Evolutionary conservation across 306 rosid genomes (phyloP).

Genomic region (Carpinus viminea): DNA sequence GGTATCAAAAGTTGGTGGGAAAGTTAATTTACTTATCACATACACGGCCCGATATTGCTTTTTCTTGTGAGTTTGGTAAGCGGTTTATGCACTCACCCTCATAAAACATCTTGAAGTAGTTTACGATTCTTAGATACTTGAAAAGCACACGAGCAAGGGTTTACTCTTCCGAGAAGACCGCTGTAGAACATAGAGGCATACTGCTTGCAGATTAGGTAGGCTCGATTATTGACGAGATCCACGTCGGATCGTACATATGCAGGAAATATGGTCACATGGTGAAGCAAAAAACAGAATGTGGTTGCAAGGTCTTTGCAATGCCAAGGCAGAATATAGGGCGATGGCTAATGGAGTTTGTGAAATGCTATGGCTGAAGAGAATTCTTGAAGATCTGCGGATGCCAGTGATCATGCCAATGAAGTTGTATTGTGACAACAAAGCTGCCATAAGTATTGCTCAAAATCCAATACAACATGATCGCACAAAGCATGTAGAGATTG

Average conservation of each 20-base stretch:
- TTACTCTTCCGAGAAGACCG: neutral
- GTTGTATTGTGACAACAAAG: conserved; percentile 7
- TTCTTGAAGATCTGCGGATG: neutral
- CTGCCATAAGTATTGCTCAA: conserved; percentile 7
- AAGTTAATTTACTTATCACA: too few species aligned
- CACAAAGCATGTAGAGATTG: too few species aligned
- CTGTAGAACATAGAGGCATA: neutral
- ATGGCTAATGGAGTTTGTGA: conserved; percentile 16
- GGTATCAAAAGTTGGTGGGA: too few species aligned
- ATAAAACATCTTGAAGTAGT: neutral
- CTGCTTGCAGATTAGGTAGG: neutral
- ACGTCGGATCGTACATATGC: neutral
- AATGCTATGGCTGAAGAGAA: neutral
- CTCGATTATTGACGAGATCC: neutral
- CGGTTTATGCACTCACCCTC: neutral
- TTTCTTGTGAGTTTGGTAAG: conserved; percentile 6
- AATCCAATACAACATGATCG: conserved; percentile 4
- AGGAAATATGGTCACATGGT: conserved; percentile 4
- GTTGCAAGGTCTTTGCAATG: neutral
- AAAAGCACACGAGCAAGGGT: neutral
- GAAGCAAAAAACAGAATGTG: conserved; percentile 9
- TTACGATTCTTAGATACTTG: neutral
- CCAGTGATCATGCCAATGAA: neutral
- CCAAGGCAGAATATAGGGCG: neutral
- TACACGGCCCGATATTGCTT: neutral